phyloP scores from a whole-genome alignment of 352 stramenopile genomes.

The Pythium diclinum region DNA sequence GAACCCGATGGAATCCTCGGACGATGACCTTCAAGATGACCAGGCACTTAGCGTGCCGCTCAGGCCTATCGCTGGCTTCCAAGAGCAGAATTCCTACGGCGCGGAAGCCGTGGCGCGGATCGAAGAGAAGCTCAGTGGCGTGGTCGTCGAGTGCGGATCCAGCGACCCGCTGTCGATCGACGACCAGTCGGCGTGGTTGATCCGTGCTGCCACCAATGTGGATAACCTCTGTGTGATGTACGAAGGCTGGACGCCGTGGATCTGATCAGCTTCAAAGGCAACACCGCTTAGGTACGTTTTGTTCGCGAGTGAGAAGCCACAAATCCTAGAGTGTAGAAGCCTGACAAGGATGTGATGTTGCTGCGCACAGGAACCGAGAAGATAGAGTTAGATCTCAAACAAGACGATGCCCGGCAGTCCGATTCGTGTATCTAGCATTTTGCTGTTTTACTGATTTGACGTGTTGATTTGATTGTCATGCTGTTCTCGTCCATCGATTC shows the following conservation, averaged over 20 bases:
- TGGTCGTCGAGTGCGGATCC: conserved; percentile 33
- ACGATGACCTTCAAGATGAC: conserved; percentile 8
- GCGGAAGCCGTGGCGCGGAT: conserved; percentile 71
- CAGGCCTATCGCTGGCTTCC: conserved; percentile 18
- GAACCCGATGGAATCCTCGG: not conserved
- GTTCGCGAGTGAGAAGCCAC: not conserved
- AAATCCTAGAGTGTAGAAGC: not conserved
- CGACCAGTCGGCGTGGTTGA: conserved; percentile 78
- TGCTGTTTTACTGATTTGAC: no score
- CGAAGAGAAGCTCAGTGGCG: conserved; percentile 69
- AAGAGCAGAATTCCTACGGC: conserved; percentile 46
- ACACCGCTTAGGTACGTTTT: not conserved
- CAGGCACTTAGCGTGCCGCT: conserved; percentile 1
- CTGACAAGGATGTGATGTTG: not conserved
- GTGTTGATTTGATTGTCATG: no score
- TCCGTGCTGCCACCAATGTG: conserved; percentile 66
- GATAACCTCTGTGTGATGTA: conserved; percentile 90
- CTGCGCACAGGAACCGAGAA: not conserved
- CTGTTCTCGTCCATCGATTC: no score
- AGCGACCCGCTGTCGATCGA: conserved; percentile 52
- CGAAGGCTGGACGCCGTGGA: conserved; percentile 88
- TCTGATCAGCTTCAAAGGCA: conserved; percentile 34
- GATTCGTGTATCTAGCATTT: no score
- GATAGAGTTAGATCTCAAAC: not conserved
- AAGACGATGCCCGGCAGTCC: no score